These are phyloP conservation scores for Gleditsia sinensis DNA, from an alignment of 306 rosid species.

Conservation along the genomic window DNA sequence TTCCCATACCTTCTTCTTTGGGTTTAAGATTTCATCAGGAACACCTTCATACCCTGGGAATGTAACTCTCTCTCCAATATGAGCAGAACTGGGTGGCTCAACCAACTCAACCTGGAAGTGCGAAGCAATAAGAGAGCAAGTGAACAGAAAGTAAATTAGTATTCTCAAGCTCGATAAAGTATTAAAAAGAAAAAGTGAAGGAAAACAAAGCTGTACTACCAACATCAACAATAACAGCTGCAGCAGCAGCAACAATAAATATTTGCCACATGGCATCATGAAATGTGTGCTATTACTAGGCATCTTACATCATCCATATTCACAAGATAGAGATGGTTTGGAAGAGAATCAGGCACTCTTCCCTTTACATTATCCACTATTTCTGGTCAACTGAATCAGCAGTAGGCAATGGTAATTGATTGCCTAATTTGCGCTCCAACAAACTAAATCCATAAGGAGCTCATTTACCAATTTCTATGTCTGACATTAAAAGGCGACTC, in stretches of 20 bases:
- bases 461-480: neutral
- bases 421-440: constrained; percentile 3
- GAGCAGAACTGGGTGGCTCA: constrained; percentile 77
- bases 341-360: neutral
- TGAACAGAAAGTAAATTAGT: constrained; percentile 5
- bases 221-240: constrained; percentile 6
- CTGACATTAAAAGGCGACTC: too few relatives aligned
- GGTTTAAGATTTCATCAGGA: constrained; percentile 79
- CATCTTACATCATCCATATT: constrained; percentile 12
- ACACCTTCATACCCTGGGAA: constrained; percentile 72
- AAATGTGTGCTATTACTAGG: neutral
- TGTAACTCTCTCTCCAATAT: constrained; percentile 70
- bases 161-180: neutral
- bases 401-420: constrained; percentile 6
- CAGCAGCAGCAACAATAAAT: constrained; percentile 1
- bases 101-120: constrained; percentile 76
- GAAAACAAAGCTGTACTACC: neutral
- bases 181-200: neutral
- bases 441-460: neutral
- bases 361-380: neutral
- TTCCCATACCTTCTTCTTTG: constrained; percentile 95
- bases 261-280: neutral
- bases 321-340: constrained; percentile 8
- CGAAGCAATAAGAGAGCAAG: neutral
- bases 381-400: neutral